Conservation (phyloP, 139 green algal species). For the Picochlorum sp. region DNA sequence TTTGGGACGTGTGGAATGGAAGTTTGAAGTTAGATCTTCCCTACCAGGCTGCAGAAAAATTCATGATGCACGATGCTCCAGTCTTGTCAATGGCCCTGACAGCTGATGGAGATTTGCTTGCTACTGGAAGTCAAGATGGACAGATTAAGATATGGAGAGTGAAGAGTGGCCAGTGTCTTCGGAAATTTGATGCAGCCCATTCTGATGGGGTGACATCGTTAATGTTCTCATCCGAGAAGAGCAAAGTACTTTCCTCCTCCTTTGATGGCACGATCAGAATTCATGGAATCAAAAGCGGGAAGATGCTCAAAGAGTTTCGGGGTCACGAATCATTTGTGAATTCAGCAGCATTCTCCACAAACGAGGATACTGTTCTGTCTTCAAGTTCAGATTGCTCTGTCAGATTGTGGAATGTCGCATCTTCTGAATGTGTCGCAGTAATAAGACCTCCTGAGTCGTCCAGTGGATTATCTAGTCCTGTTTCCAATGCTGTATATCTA, state of each 20-base stretch:
- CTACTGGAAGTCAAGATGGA: slow-evolving; percentile 64
- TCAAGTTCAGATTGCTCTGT: slow-evolving; percentile 75
- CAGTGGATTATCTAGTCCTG: slow-evolving; percentile 36
- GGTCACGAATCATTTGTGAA: slow-evolving; percentile 93
- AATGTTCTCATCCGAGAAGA: slow-evolving; percentile 72
- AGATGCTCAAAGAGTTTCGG: slow-evolving; percentile 93
- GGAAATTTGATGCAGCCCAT: slow-evolving; percentile 82
- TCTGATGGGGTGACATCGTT: slow-evolving; percentile 77
- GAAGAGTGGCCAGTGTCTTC: slow-evolving; percentile 80
- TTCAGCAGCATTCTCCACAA: slow-evolving; percentile 57
- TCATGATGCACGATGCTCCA: slow-evolving; percentile 95
- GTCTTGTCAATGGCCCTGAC: slow-evolving; percentile 79
- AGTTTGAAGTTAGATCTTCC: slow-evolving; percentile 86
- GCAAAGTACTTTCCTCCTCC: slow-evolving; percentile 75
- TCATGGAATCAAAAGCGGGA: slow-evolving; percentile 92
- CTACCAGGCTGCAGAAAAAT: slow-evolving; percentile 90
- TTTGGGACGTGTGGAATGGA: slow-evolving; percentile 88
- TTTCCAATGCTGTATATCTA: slow-evolving; percentile 59
- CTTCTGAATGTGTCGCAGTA: slow-evolving; percentile 62
- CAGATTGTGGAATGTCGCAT: slow-evolving; percentile 85
- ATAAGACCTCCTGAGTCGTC: slow-evolving; percentile 10
- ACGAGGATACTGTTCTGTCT: slow-evolving; percentile 67
- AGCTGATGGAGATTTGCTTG: slow-evolving; percentile 77
- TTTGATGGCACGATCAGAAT: slow-evolving; percentile 80
- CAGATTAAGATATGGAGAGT: slow-evolving; percentile 93